Conservation (phyloP, 306 rosid genomes). For the Cucumis melo region DNA sequence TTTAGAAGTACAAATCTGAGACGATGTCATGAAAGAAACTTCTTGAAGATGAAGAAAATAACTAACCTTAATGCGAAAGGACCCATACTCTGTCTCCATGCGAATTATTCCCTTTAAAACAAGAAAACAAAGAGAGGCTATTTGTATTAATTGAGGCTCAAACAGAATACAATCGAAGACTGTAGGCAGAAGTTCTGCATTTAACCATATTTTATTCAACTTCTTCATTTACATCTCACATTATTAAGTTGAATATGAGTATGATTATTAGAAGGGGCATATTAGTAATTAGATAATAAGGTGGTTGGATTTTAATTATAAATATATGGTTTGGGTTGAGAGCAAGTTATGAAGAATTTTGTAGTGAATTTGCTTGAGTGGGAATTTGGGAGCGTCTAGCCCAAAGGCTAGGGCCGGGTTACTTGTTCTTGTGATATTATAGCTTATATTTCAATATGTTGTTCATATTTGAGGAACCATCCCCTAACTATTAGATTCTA, state of each 20-base stretch:
- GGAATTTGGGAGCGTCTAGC: too few species aligned
- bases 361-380: too few species aligned
- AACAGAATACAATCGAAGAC: background rate
- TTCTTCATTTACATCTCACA: background rate
- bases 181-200: background rate
- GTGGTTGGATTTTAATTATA: too few species aligned
- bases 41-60: background rate
- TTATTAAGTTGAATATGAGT: background rate
- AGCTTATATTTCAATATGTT: too few species aligned
- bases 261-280: too few species aligned
- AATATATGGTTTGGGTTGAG: too few species aligned
- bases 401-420: too few species aligned
- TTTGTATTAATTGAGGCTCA: background rate
- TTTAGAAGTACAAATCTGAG: background rate
- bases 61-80: conserved; percentile 68
- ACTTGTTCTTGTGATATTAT: too few species aligned
- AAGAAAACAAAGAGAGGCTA: background rate
- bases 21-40: background rate
- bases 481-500: too few species aligned
- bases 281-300: too few species aligned
- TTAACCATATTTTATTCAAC: background rate
- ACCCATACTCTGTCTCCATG: conserved; percentile 53
- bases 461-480: too few species aligned
- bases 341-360: too few species aligned
- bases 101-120: conserved; percentile 55